These are phyloP conservation scores for Mortierella hygrophila DNA, from an alignment of 192 early-diverging fungal species.

Conservation along the genomic window DNA sequence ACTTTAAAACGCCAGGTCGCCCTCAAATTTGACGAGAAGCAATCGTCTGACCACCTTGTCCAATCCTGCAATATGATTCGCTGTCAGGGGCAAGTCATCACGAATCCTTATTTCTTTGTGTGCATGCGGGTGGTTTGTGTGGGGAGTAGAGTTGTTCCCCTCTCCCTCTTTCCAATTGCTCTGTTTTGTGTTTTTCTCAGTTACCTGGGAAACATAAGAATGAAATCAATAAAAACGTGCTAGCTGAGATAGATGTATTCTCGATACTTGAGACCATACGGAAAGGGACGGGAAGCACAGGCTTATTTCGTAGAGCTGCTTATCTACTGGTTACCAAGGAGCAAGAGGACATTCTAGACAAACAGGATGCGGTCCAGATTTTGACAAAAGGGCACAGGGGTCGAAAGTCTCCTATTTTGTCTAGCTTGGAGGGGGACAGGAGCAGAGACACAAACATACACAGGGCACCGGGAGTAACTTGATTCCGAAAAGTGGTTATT, in stretches of 20 bases:
- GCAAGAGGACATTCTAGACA: neutral
- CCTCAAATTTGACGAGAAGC: neutral
- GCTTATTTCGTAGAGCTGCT: too few species aligned
- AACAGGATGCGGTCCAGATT: neutral
- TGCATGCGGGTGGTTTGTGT: neutral
- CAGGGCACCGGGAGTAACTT: too few species aligned
- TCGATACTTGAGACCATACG: too few species aligned
- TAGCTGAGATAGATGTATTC: too few species aligned
- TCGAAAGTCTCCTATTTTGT: constrained; percentile 1
- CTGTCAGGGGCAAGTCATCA: neutral
- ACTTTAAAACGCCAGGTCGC: neutral
- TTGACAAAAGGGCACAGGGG: neutral
- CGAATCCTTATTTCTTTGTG: constrained; percentile 3
- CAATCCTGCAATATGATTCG: neutral
- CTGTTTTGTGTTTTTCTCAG: neutral
- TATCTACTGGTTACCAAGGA: neutral
- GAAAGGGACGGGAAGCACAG: too few species aligned
- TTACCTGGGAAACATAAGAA: neutral
- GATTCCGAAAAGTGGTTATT: too few species aligned
- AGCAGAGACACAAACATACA: too few species aligned
- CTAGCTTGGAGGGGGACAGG: neutral
- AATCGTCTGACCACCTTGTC: constrained; percentile 4
- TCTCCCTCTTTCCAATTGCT: neutral
- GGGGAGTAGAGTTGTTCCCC: neutral
- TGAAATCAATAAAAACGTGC: too few species aligned